Conservation (phyloP, 306 rosid species). For the Dryas drummondii region DNA sequence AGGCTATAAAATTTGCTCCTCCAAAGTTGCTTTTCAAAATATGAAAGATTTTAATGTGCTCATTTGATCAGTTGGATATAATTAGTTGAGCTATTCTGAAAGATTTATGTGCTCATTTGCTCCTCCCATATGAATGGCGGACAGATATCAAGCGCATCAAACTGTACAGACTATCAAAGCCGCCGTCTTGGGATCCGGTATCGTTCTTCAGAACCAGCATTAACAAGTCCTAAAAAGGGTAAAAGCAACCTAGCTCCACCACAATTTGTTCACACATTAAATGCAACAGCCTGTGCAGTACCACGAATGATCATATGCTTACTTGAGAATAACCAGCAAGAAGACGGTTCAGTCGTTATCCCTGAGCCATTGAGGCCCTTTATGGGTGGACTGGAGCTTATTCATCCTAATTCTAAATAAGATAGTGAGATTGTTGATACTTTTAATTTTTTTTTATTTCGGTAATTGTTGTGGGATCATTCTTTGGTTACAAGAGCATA, state of each 20-base stretch:
- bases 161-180: slow-evolving; percentile 88
- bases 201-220: slow-evolving; percentile 63
- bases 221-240: slow-evolving; percentile 48
- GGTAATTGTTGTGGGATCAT: slow-evolving; percentile 6
- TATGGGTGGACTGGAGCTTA: slow-evolving; percentile 66
- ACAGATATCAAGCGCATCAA: slow-evolving; percentile 93
- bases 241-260: slow-evolving; percentile 69
- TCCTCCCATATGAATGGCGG: slow-evolving; percentile 12
- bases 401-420: slow-evolving; percentile 45
- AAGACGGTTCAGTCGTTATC: slow-evolving; percentile 71
- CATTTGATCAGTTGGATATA: neutral
- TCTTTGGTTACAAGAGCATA: slow-evolving; percentile 4
- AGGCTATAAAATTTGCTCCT: neutral
- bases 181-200: slow-evolving; percentile 78
- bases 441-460: neutral
- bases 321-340: slow-evolving; percentile 86
- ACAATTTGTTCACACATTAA: slow-evolving; percentile 81
- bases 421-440: neutral
- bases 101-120: neutral
- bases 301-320: slow-evolving; percentile 85
- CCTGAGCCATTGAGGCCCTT: slow-evolving; percentile 85
- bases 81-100: too few relatives aligned
- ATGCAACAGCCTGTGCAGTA: slow-evolving; percentile 95
- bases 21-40: neutral
- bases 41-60: neutral